phyloP scores from a whole-genome alignment of 345 rosid genomes.

The Boechera retrofracta region DNA sequence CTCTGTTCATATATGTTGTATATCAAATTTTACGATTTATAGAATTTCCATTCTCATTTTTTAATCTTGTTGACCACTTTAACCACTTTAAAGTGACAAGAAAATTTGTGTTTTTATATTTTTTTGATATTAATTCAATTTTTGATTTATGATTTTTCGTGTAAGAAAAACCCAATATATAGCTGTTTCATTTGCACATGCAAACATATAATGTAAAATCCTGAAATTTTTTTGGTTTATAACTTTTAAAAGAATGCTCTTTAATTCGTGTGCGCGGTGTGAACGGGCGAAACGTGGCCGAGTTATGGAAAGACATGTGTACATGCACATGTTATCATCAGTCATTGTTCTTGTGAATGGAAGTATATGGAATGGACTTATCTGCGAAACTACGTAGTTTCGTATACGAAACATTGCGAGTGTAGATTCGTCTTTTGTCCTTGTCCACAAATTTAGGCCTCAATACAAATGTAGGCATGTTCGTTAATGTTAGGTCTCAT shows the following conservation, averaged over 20 bases:
- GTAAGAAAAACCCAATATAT: not conserved
- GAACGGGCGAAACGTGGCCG: not conserved
- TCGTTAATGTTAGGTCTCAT: not conserved
- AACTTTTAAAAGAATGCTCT: not conserved
- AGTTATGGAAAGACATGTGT: not conserved
- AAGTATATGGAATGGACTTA: not conserved
- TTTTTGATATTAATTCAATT: not conserved
- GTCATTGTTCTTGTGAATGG: not conserved
- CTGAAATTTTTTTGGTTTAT: not conserved
- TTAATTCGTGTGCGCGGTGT: slow-evolving; percentile 6
- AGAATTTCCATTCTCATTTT: no score
- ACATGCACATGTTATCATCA: not conserved
- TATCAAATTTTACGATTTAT: no score
- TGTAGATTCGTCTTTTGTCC: not conserved
- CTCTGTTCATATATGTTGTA: no score
- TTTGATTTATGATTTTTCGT: not conserved
- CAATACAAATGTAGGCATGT: not conserved
- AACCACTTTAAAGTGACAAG: no score
- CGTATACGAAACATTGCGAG: not conserved
- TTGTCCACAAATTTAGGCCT: slow-evolving; percentile 2
- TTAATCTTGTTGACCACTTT: no score
- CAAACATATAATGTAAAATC: not conserved
- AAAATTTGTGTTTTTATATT: no score
- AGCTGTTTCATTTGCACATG: not conserved
- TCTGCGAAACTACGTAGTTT: not conserved